phyloP scores from a whole-genome alignment of 768 basidiomycete species.

The Lactifluus piperatus region DNA sequence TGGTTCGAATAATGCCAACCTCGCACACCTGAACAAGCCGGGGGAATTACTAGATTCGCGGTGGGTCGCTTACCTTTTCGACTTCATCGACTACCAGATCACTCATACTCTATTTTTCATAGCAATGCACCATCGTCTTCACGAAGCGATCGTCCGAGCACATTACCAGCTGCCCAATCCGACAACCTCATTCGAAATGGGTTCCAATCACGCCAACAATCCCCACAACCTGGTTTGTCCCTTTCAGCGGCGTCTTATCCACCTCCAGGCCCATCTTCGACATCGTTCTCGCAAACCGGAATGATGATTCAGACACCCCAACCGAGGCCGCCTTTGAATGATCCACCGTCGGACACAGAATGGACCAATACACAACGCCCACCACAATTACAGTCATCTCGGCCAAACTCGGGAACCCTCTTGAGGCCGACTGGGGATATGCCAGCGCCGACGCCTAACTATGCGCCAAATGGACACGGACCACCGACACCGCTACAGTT shows the following conservation, averaged over 20 bases:
- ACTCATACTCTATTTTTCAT: background rate
- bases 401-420: constrained; percentile 15
- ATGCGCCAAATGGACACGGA: constrained; percentile 10
- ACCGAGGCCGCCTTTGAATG: constrained; percentile 23
- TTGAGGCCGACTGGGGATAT: constrained; percentile 14
- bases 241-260: constrained; percentile 10
- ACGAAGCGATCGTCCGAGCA: constrained; percentile 1
- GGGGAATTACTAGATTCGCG: constrained; percentile 16
- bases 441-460: constrained; percentile 7
- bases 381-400: constrained; percentile 3
- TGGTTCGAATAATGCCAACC: constrained; percentile 29
- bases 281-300: constrained; percentile 36
- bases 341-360: constrained; percentile 8
- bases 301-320: constrained; percentile 37
- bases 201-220: constrained; percentile 16
- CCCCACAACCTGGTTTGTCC: constrained; percentile 12
- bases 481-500: constrained; percentile 15
- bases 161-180: constrained; percentile 12
- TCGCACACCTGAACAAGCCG: constrained; percentile 15
- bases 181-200: constrained; percentile 18
- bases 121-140: constrained; percentile 2
- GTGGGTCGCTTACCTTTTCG: background rate
- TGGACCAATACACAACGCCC: constrained; percentile 17
- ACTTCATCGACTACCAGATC: background rate
- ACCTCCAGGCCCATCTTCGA: constrained; percentile 27